Conservation (phyloP, 805 yeast genomes). For the Candida tibetensis region DNA sequence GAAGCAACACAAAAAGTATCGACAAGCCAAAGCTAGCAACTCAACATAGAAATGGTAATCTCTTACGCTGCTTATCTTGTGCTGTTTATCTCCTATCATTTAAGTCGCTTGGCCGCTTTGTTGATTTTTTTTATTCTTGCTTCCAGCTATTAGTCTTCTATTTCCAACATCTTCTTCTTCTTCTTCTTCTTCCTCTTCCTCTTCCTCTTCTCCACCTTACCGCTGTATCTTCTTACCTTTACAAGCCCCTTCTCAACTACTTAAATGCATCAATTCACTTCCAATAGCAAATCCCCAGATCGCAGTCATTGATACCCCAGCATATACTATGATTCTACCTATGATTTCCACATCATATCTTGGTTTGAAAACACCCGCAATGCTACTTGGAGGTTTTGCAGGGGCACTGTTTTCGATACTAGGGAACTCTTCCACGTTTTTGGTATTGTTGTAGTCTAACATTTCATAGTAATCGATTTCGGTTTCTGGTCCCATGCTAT, state of each 20-base stretch:
- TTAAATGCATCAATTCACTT: conserved; percentile 15
- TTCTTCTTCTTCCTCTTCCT: no score
- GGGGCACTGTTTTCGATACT: conserved; percentile 28
- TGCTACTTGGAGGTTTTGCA: conserved; percentile 1
- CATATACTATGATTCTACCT: conserved; percentile 75
- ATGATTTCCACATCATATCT: conserved; percentile 74
- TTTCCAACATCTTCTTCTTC: no score
- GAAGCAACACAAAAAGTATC: no score
- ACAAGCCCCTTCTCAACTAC: conserved; percentile 2
- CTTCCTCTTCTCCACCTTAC: background rate
- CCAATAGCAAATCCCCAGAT: conserved; percentile 39
- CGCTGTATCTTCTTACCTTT: background rate
- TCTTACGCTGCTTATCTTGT: no score
- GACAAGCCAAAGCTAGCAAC: no score
- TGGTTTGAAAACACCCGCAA: conserved; percentile 49
- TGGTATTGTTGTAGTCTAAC: conserved; percentile 27
- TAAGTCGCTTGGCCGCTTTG: no score
- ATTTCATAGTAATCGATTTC: conserved; percentile 43
- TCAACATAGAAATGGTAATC: no score
- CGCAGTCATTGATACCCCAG: conserved; percentile 69
- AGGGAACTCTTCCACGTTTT: conserved; percentile 18
- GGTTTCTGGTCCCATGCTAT: conserved; percentile 32
- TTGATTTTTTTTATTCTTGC: no score
- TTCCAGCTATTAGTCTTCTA: no score
- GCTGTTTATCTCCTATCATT: no score